These are phyloP conservation scores for Cairneyella variabilis DNA, from an alignment of 495 filamentous ascomycete species.

Conservation along the genomic window DNA sequence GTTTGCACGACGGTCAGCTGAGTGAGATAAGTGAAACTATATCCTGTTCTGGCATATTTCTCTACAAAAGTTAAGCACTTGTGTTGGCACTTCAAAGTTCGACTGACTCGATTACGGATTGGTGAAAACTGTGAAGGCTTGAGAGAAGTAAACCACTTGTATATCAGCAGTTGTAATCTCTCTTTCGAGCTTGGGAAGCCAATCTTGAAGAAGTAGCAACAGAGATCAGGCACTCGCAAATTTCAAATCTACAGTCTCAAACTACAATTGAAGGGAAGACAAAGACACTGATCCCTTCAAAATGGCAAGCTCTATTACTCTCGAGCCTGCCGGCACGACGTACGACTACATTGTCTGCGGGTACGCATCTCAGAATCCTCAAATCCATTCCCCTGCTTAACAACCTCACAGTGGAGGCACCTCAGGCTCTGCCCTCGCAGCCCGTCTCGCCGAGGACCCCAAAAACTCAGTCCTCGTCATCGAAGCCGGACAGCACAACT, in stretches of 20 bases:
- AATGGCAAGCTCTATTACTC: conserved; percentile 5
- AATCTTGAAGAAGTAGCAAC: too few species aligned
- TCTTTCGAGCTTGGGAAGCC: too few species aligned
- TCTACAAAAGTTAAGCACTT: too few species aligned
- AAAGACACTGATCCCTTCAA: not conserved
- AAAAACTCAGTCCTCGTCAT: conserved; percentile 43
- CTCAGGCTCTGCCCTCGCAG: conserved; percentile 76
- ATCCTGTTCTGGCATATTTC: too few species aligned
- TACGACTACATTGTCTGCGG: conserved; percentile 23
- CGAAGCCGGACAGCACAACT: conserved; percentile 50
- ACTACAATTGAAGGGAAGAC: not conserved
- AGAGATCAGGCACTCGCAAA: too few species aligned
- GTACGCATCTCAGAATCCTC: not conserved
- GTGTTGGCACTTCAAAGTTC: not conserved
- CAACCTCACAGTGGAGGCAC: conserved; percentile 66
- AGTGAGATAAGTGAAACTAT: too few species aligned
- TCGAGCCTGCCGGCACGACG: conserved; percentile 1
- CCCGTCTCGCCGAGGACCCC: conserved; percentile 43
- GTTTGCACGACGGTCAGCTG: not conserved
- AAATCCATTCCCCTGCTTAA: conserved; percentile 27
- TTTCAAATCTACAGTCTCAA: not conserved
- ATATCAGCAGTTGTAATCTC: not conserved
- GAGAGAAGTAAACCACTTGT: not conserved
- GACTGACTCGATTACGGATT: not conserved
- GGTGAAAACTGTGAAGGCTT: not conserved